These are phyloP conservation scores for Graphium sp. DNA, from an alignment of 2,329 filamentous ascomycete species.

Conservation along the genomic window DNA sequence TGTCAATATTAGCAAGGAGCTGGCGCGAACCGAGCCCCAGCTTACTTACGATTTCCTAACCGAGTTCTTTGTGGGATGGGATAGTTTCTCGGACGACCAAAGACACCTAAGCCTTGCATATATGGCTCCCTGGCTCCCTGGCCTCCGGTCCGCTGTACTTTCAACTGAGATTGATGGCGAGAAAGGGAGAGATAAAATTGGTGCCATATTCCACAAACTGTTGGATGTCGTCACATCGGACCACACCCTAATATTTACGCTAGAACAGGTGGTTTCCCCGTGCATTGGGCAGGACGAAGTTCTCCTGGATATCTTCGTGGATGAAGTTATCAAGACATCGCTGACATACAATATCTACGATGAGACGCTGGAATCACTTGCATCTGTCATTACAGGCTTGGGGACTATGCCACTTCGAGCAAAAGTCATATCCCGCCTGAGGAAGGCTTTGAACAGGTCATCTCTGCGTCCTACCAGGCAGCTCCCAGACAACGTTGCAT, in stretches of 20 bases:
- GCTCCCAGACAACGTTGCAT: slow-evolving; percentile 49
- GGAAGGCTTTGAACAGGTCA: slow-evolving; percentile 50
- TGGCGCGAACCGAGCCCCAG: slow-evolving; percentile 47
- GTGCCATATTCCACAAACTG: slow-evolving; percentile 45
- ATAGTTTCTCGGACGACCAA: slow-evolving; percentile 50
- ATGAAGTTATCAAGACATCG: slow-evolving; percentile 49
- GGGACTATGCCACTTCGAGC: slow-evolving; percentile 49
- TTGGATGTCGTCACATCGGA: slow-evolving; percentile 49
- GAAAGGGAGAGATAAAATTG: slow-evolving; percentile 48
- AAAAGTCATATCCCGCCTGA: slow-evolving; percentile 46
- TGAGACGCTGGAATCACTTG: slow-evolving; percentile 41
- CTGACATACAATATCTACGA: slow-evolving; percentile 38
- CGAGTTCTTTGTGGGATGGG: slow-evolving; percentile 60
- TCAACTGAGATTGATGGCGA: slow-evolving; percentile 44
- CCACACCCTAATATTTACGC: slow-evolving; percentile 35
- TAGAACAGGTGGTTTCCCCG: slow-evolving; percentile 53
- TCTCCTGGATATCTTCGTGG: slow-evolving; percentile 48
- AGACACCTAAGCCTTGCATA: slow-evolving; percentile 50
- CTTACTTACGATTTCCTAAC: slow-evolving; percentile 53
- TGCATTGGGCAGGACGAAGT: slow-evolving; percentile 47
- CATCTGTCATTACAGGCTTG: slow-evolving; percentile 45
- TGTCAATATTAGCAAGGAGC: slow-evolving; percentile 44
- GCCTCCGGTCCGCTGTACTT: slow-evolving; percentile 41
- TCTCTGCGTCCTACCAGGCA: slow-evolving; percentile 49
- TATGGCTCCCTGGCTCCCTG: slow-evolving; percentile 52